Conservation (phyloP, 768 basidiomycete genomes). For the Lanmaoa rubissima region DNA sequence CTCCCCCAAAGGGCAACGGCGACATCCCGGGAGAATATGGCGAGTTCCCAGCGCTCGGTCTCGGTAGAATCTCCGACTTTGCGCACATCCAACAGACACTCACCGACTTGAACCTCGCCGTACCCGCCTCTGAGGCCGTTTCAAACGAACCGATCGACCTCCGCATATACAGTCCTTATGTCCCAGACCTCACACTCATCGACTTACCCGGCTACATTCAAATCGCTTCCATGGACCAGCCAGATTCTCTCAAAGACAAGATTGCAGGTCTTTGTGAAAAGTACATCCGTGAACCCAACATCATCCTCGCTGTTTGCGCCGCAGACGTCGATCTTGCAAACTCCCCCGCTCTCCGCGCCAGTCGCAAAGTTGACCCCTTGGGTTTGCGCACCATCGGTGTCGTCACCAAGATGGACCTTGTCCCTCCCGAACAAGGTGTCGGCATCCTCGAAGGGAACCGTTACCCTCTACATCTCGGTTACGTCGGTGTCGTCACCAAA, state of each 20-base stretch:
- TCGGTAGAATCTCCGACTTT: constrained; percentile 90
- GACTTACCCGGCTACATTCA: constrained; percentile 98
- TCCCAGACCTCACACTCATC: constrained; percentile 96
- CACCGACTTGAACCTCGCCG: constrained; percentile 92
- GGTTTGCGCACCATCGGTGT: constrained; percentile 96
- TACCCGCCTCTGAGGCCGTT: constrained; percentile 86
- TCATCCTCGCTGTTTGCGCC: constrained; percentile 97
- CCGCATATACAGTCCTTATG: constrained; percentile 91
- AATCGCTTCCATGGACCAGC: constrained; percentile 92
- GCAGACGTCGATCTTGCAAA: constrained; percentile 99
- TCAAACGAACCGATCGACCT: constrained; percentile 96
- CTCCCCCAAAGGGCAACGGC: constrained; percentile 55
- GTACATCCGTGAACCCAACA: constrained; percentile 99
- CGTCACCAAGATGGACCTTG: constrained; percentile 98
- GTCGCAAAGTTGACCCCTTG: constrained; percentile 90
- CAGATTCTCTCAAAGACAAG: constrained; percentile 91
- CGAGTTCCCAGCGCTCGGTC: constrained; percentile 87
- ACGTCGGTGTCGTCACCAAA: constrained; percentile 95
- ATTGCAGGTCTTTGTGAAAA: constrained; percentile 87
- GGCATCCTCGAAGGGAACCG: constrained; percentile 81
- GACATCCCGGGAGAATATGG: constrained; percentile 75
- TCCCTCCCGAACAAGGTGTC: constrained; percentile 81
- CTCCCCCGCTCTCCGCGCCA: constrained; percentile 91
- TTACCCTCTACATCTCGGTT: constrained; percentile 96
- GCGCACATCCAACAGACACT: constrained; percentile 88